A percentile compares a stretch with the other conserved stretches of the same genome.
phyloP scores from a whole-genome alignment of 2,329 filamentous ascomycete species.

The Elsinoe batatas region DNA sequence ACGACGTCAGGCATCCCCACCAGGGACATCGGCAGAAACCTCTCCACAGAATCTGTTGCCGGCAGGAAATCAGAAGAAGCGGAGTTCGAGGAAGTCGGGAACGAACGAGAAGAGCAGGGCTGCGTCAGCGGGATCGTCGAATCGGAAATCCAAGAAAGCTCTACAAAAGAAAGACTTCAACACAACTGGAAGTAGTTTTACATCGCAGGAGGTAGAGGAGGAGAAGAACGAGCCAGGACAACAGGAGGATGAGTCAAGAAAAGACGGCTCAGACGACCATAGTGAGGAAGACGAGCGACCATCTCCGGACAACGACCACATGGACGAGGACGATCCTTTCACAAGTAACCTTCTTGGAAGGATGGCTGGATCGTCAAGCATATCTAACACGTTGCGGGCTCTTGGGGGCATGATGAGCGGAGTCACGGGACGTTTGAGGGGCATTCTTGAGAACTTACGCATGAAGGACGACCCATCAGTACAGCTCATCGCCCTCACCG shows the following conservation, averaged over 20 bases:
- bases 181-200: neutral
- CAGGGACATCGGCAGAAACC: slow-evolving; percentile 54
- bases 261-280: slow-evolving; percentile 28
- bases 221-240: slow-evolving; percentile 28
- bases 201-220: slow-evolving; percentile 25
- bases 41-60: slow-evolving; percentile 47
- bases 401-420: slow-evolving; percentile 88
- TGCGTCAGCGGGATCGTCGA: slow-evolving; percentile 18
- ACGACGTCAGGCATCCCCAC: slow-evolving; percentile 43
- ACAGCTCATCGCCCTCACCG: slow-evolving; percentile 85
- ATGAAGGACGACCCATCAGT: slow-evolving; percentile 77
- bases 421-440: slow-evolving; percentile 66
- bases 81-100: slow-evolving; percentile 13
- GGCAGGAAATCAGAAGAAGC: slow-evolving; percentile 51
- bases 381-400: slow-evolving; percentile 75
- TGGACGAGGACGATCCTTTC: slow-evolving; percentile 53
- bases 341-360: slow-evolving; percentile 56
- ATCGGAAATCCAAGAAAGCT: slow-evolving; percentile 27
- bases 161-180: slow-evolving; percentile 22
- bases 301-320: slow-evolving; percentile 37
- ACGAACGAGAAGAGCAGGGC: slow-evolving; percentile 15
- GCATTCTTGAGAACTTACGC: slow-evolving; percentile 49
- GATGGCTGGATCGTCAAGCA: slow-evolving; percentile 46
- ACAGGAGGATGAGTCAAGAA: neutral
- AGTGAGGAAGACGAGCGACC: slow-evolving; percentile 60